A percentile compares a stretch with the other conserved stretches of the same genome.
Conservation (phyloP, 169 alveolate species). For the Plasmodium billcollinsi region DNA sequence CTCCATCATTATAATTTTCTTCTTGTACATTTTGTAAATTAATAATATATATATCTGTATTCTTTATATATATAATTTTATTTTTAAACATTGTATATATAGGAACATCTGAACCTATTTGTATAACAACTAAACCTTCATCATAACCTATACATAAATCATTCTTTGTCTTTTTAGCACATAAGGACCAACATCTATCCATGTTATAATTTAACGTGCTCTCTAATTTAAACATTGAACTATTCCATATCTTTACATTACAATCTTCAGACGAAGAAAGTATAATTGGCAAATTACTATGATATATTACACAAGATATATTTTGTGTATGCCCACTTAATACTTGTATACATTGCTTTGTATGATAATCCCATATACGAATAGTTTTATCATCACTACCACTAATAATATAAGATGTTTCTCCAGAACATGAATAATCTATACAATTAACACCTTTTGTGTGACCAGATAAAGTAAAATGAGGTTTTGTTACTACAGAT, state of each 20-base stretch:
- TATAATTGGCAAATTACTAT: constrained; percentile 95
- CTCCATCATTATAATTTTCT: constrained; percentile 73
- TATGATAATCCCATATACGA: constrained; percentile 99
- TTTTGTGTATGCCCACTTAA: constrained; percentile 95
- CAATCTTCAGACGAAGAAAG: constrained; percentile 98
- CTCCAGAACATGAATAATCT: constrained; percentile 86
- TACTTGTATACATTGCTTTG: constrained; percentile 97
- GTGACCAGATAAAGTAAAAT: constrained; percentile 97
- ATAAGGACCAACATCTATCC: constrained; percentile 96
- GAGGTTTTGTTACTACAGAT: constrained; percentile 91
- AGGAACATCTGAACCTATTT: constrained; percentile 98
- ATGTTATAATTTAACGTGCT: constrained; percentile 94
- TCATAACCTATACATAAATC: constrained; percentile 90
- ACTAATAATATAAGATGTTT: constrained; percentile 95
- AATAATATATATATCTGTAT: constrained; percentile 94
- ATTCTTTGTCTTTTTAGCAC: constrained; percentile 85
- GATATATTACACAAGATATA: constrained; percentile 94
- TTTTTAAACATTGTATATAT: constrained; percentile 95
- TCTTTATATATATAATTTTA: constrained; percentile 95
- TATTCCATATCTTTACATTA: constrained; percentile 96
- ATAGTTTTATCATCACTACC: constrained; percentile 98
- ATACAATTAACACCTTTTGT: constrained; percentile 98
- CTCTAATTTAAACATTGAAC: constrained; percentile 94
- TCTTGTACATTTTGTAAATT: constrained; percentile 87
- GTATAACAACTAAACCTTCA: constrained; percentile 94